Evolutionary conservation across 1,139 yeast species (phyloP), one percentile per base, ranked within the genome.

Genomic region (Hanseniaspora gamundiae): DNA sequence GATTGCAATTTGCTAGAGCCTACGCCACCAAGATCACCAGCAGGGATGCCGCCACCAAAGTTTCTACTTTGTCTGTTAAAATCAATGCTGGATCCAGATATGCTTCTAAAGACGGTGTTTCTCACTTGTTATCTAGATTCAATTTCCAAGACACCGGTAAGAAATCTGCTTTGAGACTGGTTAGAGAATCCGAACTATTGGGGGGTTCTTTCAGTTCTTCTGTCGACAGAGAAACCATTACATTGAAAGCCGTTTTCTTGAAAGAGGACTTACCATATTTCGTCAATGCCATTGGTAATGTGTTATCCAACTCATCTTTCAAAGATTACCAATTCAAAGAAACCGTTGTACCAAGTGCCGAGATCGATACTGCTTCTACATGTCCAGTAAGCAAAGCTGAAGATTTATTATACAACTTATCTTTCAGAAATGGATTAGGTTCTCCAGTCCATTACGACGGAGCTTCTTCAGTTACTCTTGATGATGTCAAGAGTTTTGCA

Each of bases 111-210:
- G 79, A 87, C 49, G 98, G 98, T 66, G 68, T 81, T 51, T 73
- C 97, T 42, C 97, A 91, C 66, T 69, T 87, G 54, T 74, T 88
- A 59, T 78, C 93, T 57, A 78, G 87, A 66, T 87, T 77, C 66
- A 81, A 81, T 58, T 91, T 82, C 72, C 77, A 84, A 65, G 82
- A 83, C 73, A 87, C 95, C 50, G 73, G 73, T 52, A 65, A 77
- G 56, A 86, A 87, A 66, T 82, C 95, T 30, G 95, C 94, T 28
- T 74, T 91, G 62, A 84, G 98, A 70, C 73, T 88, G 60, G 83
- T 88, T 58, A 83, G 98, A 68, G 98, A 93, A 69, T 70, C 91
- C 46, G 99, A 93, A 70, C 76, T 91, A 53, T 74, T 91, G 56
- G 98, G 98, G 52, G 97, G 95, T 60, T 68, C 67, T 51, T 76